Conservation (phyloP, 768 basidiomycete species). For the Phylloporus sp. region DNA sequence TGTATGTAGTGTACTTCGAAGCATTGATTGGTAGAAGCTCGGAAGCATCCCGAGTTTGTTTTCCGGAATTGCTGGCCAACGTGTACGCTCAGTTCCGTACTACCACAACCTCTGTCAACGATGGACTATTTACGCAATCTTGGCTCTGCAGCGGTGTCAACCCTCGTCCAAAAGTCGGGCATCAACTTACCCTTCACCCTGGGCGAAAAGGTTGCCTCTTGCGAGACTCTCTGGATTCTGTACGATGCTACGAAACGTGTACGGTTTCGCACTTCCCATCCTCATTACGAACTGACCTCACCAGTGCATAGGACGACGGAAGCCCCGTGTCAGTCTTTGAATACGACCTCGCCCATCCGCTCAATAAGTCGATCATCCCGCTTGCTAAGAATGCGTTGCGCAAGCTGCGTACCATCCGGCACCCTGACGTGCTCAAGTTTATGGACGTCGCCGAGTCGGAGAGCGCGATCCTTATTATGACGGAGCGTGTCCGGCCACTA, state of each 20-base stretch:
- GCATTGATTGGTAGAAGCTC: too few relatives aligned
- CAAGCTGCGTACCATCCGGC: conserved; percentile 86
- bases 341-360: conserved; percentile 70
- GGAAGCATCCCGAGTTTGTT: too few relatives aligned
- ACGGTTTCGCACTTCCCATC: conserved; percentile 14
- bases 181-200: conserved; percentile 85
- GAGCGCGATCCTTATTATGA: conserved; percentile 84
- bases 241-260: conserved; percentile 90
- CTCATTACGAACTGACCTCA: conserved; percentile 12
- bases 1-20: too few relatives aligned
- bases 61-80: too few relatives aligned
- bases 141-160: conserved; percentile 83
- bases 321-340: conserved; percentile 86
- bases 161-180: conserved; percentile 91
- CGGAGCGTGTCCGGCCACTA: conserved; percentile 85
- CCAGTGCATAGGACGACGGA: conserved; percentile 72
- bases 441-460: conserved; percentile 93
- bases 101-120: too few relatives aligned
- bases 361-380: conserved; percentile 56
- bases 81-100: too few relatives aligned
- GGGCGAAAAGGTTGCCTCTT: conserved; percentile 64
- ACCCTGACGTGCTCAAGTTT: conserved; percentile 95
- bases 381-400: conserved; percentile 87
- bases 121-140: conserved; percentile 85
- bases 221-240: conserved; percentile 77